Evolutionary conservation across 2,329 filamentous ascomycete genomes (phyloP), one percentile per base, ranked within the genome.

Genomic region (Diaporthe sp.): DNA sequence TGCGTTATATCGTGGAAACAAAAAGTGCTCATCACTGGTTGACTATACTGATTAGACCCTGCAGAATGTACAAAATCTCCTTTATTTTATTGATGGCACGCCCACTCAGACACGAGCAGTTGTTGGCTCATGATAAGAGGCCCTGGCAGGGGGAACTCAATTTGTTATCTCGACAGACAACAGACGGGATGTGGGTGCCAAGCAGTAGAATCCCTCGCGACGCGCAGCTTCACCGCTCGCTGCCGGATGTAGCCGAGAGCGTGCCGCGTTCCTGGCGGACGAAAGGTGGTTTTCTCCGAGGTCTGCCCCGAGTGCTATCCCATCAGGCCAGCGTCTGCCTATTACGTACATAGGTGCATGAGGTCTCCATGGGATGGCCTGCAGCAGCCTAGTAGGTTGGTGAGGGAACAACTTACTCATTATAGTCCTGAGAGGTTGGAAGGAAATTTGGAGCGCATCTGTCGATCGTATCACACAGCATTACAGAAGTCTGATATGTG

Each of bases 141-240:
- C 53, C 25, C 28, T 19, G 15, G 19, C 28, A 57, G 5, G 13
- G 13, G 5, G 22, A 57, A 19, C 53, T n/a, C 25, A 13, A 22
- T 39, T 13, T 39, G 19, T 58, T n/a, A 58, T 58, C 19, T 58
- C 3, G 55, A 58, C 28, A 3, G n/a, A n/a, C 22, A 7, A 42
- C 19, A 8, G n/a, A 17, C 39, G 60, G 60, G n/a, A 62, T 28
- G 60, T 44, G 39, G 60, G 60, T 62, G 60, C 37, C 60, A 58
- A 58, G 55, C 31, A 44, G 31, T n/a, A 28, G 39, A 3, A 62
- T 44, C 25, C 60, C 13, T 31, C 39, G n/a, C 60, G n/a, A 44
- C 15, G n/a, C n/a, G n/a, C 39, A 62, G 12, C 44, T 39, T 62
- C 60, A 62, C 60, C 60, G 60, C 60, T 65, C 39, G 39, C 39